Base-by-base conservation (phyloP, 331 rosid genomes). In the Telfairia occidentalis region DNA sequence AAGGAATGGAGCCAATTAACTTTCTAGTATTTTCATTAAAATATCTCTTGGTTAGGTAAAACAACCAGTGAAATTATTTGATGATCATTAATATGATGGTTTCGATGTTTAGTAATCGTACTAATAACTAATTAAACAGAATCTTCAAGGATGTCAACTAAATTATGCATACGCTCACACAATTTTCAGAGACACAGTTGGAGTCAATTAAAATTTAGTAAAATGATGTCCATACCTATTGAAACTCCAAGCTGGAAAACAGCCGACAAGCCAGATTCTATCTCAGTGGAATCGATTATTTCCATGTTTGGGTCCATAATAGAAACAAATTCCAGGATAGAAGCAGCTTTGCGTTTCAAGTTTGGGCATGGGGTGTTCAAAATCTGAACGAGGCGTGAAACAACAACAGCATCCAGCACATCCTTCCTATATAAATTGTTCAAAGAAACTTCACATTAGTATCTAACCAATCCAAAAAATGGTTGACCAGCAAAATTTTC, bases 281-380 rank as follows among this genome's bases (percentile, higher is more conserved):
- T 80, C 80, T 88, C 90, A 53, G 73, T 78, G 8, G 87, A 76
- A 43, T 75, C 66, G 77, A 84, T 71, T n/a, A 76, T 46, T 75
- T 81, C 79, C 80, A 88, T 82, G 71, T 85, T 78, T 75, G 87
- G 91, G 81, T 89, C 94, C 69, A 75, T 82, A 80, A 87, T 75
- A 77, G 90, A 83, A 75, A 82, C 85, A 77, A 89, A 93, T 82
- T 93, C 97, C 0, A 93, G 94, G 49, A 89, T 79, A 16, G 90
- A 86, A 28, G 94, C 90, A 65, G 96, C 96, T 83, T 90, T 91
- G 78, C 81, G 84, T 81, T 93, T 97, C 81, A 90, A 82, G 80
- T 26, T 84, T 52, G 89, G 89, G 38, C 85, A 69, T 59, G 92
- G 80, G 37, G 84, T 78, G 86, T 90, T 90, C 66, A 93, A 85